These are phyloP conservation scores for Penstemon barbatus DNA, from an alignment of 257 asterid species.

Conservation along the genomic window DNA sequence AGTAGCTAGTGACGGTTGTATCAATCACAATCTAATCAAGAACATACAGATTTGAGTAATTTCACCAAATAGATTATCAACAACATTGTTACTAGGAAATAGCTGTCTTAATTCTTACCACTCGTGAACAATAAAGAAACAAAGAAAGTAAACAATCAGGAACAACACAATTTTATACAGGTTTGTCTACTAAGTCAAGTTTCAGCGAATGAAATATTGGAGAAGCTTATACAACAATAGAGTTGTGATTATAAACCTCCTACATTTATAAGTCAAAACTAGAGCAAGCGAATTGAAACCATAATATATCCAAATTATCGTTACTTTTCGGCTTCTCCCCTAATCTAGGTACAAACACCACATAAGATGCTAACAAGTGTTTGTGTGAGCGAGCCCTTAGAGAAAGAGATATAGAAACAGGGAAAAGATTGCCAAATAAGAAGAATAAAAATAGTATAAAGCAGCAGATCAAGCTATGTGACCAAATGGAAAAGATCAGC, in stretches of 20 bases:
- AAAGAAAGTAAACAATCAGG: neutral
- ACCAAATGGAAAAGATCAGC: slow-evolving; percentile 17
- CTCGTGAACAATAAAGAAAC: neutral
- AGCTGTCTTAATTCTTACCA: slow-evolving; percentile 1
- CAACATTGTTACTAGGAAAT: neutral
- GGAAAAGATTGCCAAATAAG: neutral
- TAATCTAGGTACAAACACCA: neutral
- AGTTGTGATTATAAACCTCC: no score
- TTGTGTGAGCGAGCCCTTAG: neutral
- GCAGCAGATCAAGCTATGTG: slow-evolving; percentile 17
- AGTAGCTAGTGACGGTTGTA: slow-evolving; percentile 13
- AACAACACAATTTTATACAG: neutral
- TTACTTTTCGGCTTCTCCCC: neutral
- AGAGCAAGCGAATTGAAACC: no score
- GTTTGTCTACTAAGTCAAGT: neutral
- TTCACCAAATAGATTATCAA: slow-evolving; percentile 12
- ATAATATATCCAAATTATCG: no score
- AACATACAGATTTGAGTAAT: slow-evolving; percentile 11
- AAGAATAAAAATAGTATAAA: neutral
- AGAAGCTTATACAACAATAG: no score
- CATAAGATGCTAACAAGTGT: neutral
- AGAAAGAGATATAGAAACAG: neutral
- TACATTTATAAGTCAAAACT: no score
- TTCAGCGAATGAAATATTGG: no score
- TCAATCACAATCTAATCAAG: slow-evolving; percentile 32